These are phyloP conservation scores for Penicillium sp. DNA, from an alignment of 2,329 filamentous ascomycete genomes.

Conservation along the genomic window DNA sequence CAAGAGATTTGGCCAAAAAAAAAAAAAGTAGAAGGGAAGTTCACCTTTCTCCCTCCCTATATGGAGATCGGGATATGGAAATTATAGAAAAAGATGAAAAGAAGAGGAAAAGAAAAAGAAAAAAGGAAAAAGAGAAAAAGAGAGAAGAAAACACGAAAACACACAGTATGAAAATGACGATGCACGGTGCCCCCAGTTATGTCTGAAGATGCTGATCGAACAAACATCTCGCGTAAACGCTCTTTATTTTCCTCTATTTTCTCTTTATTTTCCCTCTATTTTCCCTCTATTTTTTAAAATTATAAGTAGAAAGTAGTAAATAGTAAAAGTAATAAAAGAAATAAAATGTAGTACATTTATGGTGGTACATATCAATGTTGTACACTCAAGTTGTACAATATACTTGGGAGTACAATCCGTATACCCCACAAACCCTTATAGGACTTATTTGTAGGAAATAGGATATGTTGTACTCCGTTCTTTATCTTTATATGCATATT, in stretches of 20 bases:
- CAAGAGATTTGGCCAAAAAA: background rate
- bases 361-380: background rate
- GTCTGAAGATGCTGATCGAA: constrained; percentile 15
- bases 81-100: background rate
- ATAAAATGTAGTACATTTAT: background rate
- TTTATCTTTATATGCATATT: background rate
- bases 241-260: background rate
- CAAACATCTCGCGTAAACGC: constrained; percentile 1
- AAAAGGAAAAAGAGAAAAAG: background rate
- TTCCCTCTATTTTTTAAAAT: background rate
- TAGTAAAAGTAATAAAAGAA: too few relatives aligned
- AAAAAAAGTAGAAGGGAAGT: background rate
- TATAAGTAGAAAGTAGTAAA: too few relatives aligned
- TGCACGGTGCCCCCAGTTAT: constrained; percentile 7
- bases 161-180: constrained; percentile 14
- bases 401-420: background rate
- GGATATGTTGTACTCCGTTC: background rate
- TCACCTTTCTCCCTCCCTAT: background rate
- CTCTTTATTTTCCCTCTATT: too few relatives aligned
- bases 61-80: background rate
- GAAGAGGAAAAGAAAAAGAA: background rate
- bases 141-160: constrained; percentile 7
- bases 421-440: background rate
- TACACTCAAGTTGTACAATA: background rate
- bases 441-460: background rate